Conservation (phyloP, 352 stramenopile species). For the Peronospora farinosa region DNA sequence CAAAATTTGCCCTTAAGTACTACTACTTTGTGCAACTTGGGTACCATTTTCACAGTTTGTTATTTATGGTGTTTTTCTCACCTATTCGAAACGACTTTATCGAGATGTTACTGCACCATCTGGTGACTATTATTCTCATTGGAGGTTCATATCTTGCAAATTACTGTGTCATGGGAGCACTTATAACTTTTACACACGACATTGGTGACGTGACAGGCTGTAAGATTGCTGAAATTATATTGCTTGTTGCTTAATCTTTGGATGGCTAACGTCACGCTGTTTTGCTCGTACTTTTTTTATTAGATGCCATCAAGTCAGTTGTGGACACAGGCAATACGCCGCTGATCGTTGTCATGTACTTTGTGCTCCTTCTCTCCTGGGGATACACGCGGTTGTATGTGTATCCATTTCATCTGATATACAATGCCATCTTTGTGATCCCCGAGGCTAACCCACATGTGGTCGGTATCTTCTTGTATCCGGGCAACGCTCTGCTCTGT, state of each 20-base stretch:
- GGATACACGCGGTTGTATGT: conserved; percentile 43
- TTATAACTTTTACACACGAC: conserved; percentile 51
- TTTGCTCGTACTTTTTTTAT: conserved; percentile 3
- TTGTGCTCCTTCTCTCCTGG: conserved; percentile 34
- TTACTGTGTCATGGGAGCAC: conserved; percentile 36
- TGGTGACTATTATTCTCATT: conserved; percentile 52
- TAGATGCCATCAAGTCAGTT: conserved; percentile 64
- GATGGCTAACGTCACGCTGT: conserved; percentile 15
- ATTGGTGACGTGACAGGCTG: conserved; percentile 47
- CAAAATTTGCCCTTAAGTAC: conserved; percentile 31
- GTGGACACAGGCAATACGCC: conserved; percentile 41
- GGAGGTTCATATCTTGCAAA: conserved; percentile 40
- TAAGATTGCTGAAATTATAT: conserved; percentile 10
- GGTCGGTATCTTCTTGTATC: conserved; percentile 20
- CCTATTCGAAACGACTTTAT: conserved; percentile 54
- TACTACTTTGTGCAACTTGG: conserved; percentile 55
- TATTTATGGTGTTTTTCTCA: conserved; percentile 52
- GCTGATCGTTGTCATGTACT: conserved; percentile 29
- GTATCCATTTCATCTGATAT: conserved; percentile 35
- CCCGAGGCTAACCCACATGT: conserved; percentile 24
- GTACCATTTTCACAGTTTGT: conserved; percentile 48
- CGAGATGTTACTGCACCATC: conserved; percentile 54
- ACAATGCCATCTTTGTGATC: conserved; percentile 20
- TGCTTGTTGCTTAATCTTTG: background rate
- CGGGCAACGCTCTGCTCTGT: conserved; percentile 34